Conservation (phyloP, 2,329 filamentous ascomycete species). For the Fusarium hainanense region DNA sequence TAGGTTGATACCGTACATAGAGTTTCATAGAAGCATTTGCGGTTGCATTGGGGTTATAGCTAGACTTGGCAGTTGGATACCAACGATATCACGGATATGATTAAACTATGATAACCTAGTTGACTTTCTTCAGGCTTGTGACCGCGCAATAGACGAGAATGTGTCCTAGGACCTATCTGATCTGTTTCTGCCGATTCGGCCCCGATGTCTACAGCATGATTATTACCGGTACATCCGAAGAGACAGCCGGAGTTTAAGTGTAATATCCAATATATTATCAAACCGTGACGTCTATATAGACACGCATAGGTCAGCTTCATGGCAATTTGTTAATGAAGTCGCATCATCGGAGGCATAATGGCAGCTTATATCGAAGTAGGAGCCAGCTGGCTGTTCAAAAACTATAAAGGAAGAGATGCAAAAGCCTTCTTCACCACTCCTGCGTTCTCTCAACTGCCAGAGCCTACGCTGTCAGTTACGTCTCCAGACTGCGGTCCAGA, state of each 20-base stretch:
- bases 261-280: neutral
- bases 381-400: constrained; percentile 55
- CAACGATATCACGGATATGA: neutral
- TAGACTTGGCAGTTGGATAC: neutral
- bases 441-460: constrained; percentile 49
- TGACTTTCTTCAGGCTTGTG: neutral
- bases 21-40: neutral
- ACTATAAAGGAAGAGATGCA: constrained; percentile 52
- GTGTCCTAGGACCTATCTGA: neutral
- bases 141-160: neutral
- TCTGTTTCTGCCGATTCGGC: constrained; percentile 37
- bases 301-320: neutral
- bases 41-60: neutral
- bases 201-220: constrained; percentile 16
- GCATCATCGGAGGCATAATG: constrained; percentile 22
- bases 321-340: neutral
- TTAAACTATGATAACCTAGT: neutral
- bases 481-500: constrained; percentile 56
- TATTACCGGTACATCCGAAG: constrained; percentile 38
- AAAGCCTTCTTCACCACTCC: constrained; percentile 53
- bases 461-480: constrained; percentile 53
- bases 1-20: neutral
- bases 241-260: neutral
- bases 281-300: neutral
- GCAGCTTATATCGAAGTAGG: constrained; percentile 50